A percentile compares a stretch with the other conserved stretches of the same genome.
Evolutionary conservation across 2,329 filamentous ascomycete genomes (phyloP).

Genomic region (Ophiostoma sp.): DNA sequence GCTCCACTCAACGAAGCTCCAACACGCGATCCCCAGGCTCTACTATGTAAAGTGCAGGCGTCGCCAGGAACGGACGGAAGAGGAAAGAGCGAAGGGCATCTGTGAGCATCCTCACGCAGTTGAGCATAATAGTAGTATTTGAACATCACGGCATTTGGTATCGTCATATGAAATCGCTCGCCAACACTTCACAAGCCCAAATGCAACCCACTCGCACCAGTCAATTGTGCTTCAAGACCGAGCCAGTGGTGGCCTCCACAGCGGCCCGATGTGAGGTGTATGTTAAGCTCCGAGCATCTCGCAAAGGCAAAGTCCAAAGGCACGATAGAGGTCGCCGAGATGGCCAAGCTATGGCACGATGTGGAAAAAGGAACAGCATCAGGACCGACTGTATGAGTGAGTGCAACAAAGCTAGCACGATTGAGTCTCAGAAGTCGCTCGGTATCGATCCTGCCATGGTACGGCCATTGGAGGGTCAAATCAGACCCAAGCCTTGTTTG

Average conservation of each 20-base stretch:
- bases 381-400: neutral
- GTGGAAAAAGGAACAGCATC: neutral
- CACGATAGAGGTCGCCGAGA: neutral
- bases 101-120: neutral
- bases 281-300: neutral
- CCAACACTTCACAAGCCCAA: no score
- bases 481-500: neutral
- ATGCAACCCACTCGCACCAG: neutral
- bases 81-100: neutral
- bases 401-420: neutral
- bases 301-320: neutral
- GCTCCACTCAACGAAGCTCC: neutral
- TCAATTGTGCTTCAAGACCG: neutral
- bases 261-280: neutral
- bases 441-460: neutral
- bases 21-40: neutral
- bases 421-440: neutral
- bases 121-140: neutral
- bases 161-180: neutral
- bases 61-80: neutral
- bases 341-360: neutral
- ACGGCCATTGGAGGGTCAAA: neutral
- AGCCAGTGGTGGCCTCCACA: neutral
- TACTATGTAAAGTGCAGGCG: neutral
- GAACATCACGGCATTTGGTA: neutral